Base-by-base conservation (phyloP, 164 flowering plant genomes). In the Buxus sempervirens region DNA sequence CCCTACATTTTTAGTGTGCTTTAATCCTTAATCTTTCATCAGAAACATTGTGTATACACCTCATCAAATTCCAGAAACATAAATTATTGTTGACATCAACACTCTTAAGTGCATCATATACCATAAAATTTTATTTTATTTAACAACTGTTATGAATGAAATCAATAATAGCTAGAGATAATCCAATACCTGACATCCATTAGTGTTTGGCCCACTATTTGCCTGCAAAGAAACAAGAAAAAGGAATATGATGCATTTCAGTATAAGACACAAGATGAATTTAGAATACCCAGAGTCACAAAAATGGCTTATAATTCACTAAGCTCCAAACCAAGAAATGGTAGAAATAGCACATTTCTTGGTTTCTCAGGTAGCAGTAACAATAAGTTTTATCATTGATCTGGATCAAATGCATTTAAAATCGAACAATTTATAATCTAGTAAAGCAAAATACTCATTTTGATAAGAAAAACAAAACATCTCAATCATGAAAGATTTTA, bases 191-290 rank as follows among this genome's bases (percentile, higher is more conserved):
- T 92, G 99, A 64, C 89, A 89, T 10, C 99, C 99, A 80, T 95
- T 95, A 24, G 96, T 81, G 74, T 78, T 79, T 45, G 89, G 89
- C 61, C 99, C 98, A 72, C 98, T 95, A 72, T 95, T 95, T 67
- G 99, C 99, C 99, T 95, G 91, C 74, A 80, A 72, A 51, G 16
- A 61, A 62, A 67, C 22, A 24, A 60, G 58, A 26, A 27, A 64
- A 72, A 8, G 18, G 63, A 42, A 63, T 32, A 32, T 32, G 15
- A 45, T 61, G 42, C 27, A 19, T 54, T 8, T 63, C 42, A 54
- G 25, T 49, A 21, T 21, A 27, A 28, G 56, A 65, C 5, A 36
- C 42, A 9, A 22, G 55, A 45, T 36, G 10, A 32, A 9, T 24
- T 13, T 27, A 27, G 15, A 27, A 15, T 26, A 8, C 27, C 41